These are phyloP conservation scores for Xylaria sp. DNA, from an alignment of 2,329 filamentous ascomycete genomes.

Conservation along the genomic window DNA sequence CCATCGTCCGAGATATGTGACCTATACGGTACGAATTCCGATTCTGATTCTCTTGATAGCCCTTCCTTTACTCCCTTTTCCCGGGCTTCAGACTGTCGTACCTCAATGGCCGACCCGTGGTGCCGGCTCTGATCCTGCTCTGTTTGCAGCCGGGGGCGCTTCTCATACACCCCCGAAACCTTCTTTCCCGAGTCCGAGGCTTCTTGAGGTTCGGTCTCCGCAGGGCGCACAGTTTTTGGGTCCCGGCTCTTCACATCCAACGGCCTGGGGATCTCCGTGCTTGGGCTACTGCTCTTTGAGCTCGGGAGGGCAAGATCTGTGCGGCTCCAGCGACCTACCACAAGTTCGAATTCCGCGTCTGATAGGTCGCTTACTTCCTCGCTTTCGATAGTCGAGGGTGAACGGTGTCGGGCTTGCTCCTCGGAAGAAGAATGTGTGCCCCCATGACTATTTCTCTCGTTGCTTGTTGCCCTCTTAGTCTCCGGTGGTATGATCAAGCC, in stretches of 20 bases:
- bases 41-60: background rate
- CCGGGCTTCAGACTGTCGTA: background rate
- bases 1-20: background rate
- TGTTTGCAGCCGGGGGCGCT: background rate
- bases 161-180: background rate
- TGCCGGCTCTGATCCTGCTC: background rate
- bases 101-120: background rate
- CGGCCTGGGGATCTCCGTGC: background rate
- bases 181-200: background rate
- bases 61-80: background rate
- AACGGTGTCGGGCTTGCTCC: background rate
- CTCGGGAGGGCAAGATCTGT: background rate
- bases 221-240: background rate
- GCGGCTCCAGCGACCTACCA: background rate
- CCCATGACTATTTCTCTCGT: background rate
- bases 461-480: background rate
- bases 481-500: background rate
- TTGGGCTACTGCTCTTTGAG: slow-evolving; percentile 6
- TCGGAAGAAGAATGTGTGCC: background rate
- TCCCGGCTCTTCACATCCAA: background rate
- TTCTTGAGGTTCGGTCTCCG: background rate
- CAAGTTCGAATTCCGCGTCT: background rate
- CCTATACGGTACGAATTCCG: no score
- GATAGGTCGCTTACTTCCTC: slow-evolving; percentile 4
- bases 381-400: background rate